Evolutionary conservation across 2,329 filamentous ascomycete genomes (phyloP).

Genomic region (Dothideomycetes sp.): DNA sequence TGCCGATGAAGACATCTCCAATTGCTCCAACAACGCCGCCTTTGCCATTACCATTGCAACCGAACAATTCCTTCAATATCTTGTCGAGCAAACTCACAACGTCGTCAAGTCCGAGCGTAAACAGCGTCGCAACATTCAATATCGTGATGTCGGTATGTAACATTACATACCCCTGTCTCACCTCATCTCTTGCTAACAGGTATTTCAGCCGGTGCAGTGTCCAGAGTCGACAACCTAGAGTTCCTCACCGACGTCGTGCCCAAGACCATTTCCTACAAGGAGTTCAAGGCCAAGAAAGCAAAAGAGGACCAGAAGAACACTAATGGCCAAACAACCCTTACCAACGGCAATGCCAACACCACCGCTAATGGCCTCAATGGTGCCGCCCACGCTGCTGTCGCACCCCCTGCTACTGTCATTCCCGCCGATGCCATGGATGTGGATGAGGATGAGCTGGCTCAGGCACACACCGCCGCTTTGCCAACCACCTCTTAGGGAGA

Average conservation of each 20-base stretch:
- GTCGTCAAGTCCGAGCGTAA: constrained; percentile 87
- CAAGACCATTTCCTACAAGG: constrained; percentile 69
- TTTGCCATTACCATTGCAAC: constrained; percentile 90
- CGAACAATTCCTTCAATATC: constrained; percentile 91
- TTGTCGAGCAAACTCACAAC: constrained; percentile 74
- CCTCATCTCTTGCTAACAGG: neutral
- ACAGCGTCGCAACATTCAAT: constrained; percentile 86
- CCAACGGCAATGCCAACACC: neutral
- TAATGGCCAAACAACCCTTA: constrained; percentile 5
- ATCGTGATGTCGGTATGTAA: constrained; percentile 72
- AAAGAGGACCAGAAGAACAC: constrained; percentile 17
- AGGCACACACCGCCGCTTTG: too few relatives aligned
- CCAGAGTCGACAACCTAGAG: constrained; percentile 84
- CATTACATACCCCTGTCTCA: neutral
- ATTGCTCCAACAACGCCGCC: constrained; percentile 86
- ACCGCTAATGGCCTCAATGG: neutral
- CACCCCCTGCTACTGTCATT: neutral
- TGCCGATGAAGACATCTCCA: constrained; percentile 71
- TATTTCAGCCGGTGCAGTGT: constrained; percentile 63
- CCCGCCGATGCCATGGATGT: neutral
- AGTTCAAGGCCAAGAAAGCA: constrained; percentile 55
- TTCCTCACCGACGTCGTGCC: constrained; percentile 89
- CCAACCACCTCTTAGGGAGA: too few relatives aligned
- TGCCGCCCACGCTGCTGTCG: neutral
- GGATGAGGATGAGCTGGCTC: neutral